Evolutionary conservation across 352 stramenopile species (phyloP).

Genomic region (Phytopythium cucurbitacearum): DNA sequence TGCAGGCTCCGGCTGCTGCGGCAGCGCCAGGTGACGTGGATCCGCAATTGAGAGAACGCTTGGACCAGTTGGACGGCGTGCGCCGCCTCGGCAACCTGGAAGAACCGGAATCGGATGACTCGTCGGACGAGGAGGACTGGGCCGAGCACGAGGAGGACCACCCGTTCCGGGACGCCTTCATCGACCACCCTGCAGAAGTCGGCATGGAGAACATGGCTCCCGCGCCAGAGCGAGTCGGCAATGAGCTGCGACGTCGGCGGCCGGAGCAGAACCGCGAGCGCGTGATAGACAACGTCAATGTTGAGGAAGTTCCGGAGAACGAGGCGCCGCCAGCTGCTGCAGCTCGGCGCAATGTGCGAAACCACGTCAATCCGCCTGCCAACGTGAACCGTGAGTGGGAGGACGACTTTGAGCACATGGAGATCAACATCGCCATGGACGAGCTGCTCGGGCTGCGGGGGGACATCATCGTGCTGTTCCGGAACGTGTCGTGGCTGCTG

Average conservation of each 20-base stretch:
- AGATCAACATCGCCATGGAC: constrained; percentile 95
- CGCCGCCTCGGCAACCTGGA: constrained; percentile 37
- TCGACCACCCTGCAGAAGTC: constrained; percentile 29
- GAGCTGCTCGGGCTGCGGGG: constrained; percentile 96
- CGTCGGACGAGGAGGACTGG: constrained; percentile 52
- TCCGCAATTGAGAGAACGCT: constrained; percentile 19
- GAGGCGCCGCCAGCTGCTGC: constrained; percentile 13
- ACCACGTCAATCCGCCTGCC: constrained; percentile 28
- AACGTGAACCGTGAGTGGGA: constrained; percentile 74
- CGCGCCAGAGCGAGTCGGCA: neutral
- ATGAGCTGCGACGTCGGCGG: neutral
- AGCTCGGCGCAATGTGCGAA: constrained; percentile 21
- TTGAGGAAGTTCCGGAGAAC: constrained; percentile 9
- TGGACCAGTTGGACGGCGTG: constrained; percentile 29
- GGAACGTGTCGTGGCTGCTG: constrained; percentile 96
- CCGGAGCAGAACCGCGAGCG: constrained; percentile 24
- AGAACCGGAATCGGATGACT: constrained; percentile 40
- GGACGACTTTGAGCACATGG: constrained; percentile 90
- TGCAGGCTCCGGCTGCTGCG: neutral
- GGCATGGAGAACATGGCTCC: constrained; percentile 13
- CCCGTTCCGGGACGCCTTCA: constrained; percentile 38
- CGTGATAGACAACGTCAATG: too few relatives aligned
- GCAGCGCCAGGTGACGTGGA: constrained; percentile 24
- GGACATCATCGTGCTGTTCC: constrained; percentile 90
- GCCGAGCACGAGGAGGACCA: constrained; percentile 21